These are phyloP conservation scores for Helotiales sp. DNA, from an alignment of 2,329 filamentous ascomycete species.

Conservation along the genomic window DNA sequence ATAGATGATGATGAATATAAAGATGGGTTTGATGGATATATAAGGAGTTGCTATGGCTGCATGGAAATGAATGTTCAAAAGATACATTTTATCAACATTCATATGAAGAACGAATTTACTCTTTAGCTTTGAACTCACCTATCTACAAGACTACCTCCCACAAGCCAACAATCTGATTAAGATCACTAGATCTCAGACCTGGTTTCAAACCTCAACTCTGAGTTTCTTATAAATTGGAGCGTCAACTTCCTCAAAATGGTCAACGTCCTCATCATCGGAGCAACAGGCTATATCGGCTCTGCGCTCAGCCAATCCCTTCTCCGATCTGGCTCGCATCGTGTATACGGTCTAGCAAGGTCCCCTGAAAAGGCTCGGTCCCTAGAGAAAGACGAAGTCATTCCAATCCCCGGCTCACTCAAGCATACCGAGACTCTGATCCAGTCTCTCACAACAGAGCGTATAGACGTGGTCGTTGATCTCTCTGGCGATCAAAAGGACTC, in stretches of 20 bases:
- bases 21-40: not conserved
- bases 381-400: constrained; percentile 35
- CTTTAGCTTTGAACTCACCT: no score
- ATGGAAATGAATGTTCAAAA: no score
- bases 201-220: not conserved
- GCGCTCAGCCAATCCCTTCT: constrained; percentile 51
- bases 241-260: constrained; percentile 18
- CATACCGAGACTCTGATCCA: constrained; percentile 19
- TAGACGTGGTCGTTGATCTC: constrained; percentile 39
- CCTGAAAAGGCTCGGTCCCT: constrained; percentile 35
- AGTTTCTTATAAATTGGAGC: no score
- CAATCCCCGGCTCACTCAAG: constrained; percentile 31
- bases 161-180: no score
- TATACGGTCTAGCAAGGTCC: constrained; percentile 39
- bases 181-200: not conserved
- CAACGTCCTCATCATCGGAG: constrained; percentile 51
- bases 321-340: constrained; percentile 30
- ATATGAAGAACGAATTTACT: no score
- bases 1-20: not conserved
- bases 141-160: no score
- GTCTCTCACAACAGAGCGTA: constrained; percentile 29
- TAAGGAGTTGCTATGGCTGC: no score
- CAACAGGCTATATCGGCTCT: constrained; percentile 56
- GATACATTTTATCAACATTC: no score
- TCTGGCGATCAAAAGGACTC: constrained; percentile 30